A percentile compares a stretch with the other conserved stretches of the same genome.
Conservation (phyloP, 1,139 yeast species). For the Zygosaccharomyces pseudobailii region DNA sequence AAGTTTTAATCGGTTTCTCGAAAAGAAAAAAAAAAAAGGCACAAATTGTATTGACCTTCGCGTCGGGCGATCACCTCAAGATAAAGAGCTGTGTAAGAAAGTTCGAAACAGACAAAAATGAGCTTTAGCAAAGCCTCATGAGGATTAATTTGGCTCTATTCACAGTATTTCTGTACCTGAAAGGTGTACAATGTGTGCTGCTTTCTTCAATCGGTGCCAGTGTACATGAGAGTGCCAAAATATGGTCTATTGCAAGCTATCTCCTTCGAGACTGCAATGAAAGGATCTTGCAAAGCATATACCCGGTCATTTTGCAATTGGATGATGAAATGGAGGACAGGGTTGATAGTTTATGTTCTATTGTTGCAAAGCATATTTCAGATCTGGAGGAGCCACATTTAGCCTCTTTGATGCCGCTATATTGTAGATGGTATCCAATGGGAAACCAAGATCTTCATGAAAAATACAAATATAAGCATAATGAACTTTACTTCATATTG, state of each 20-base stretch:
- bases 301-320: conserved; percentile 16
- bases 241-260: conserved; percentile 14
- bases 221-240: conserved; percentile 8
- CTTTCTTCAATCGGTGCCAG: background rate
- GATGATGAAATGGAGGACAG: conserved; percentile 11
- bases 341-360: background rate
- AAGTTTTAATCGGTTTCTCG: background rate
- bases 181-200: background rate
- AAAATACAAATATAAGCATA: too few relatives aligned
- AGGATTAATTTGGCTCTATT: background rate
- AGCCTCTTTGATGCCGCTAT: conserved; percentile 15
- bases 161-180: background rate
- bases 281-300: conserved; percentile 11
- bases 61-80: too few relatives aligned
- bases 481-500: conserved; percentile 22
- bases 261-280: conserved; percentile 6
- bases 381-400: conserved; percentile 4
- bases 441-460: conserved; percentile 8
- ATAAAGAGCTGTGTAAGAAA: too few relatives aligned
- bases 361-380: background rate
- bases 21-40: background rate
- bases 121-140: background rate
- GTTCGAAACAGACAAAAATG: background rate
- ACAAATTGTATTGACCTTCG: background rate
- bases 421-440: conserved; percentile 21